Conservation (phyloP, 768 basidiomycete species). For the Pisolithus sp. region DNA sequence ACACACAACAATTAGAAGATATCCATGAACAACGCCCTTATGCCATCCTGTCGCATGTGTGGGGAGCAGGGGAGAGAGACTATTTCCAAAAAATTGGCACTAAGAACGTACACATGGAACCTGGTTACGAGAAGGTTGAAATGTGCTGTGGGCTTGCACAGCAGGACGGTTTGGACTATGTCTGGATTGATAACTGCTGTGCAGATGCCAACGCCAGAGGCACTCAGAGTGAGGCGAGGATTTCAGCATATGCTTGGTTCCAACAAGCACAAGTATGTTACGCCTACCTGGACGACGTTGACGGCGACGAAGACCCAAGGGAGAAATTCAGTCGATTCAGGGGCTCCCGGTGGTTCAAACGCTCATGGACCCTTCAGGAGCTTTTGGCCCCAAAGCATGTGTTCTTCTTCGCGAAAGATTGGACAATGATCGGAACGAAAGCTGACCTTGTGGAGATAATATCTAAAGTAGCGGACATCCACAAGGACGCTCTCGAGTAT, state of each 20-base stretch:
- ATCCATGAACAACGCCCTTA: not conserved
- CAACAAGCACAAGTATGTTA: slow-evolving; percentile 10
- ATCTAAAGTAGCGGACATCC: not conserved
- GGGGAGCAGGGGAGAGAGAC: slow-evolving; percentile 1
- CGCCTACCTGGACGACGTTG: slow-evolving; percentile 9
- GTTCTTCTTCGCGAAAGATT: slow-evolving; percentile 8
- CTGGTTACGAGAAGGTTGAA: slow-evolving; percentile 3
- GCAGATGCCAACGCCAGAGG: slow-evolving; percentile 11
- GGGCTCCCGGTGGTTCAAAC: slow-evolving; percentile 10
- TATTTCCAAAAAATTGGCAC: not conserved
- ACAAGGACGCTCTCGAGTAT: slow-evolving; percentile 1
- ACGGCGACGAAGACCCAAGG: not conserved
- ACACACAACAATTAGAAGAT: slow-evolving; percentile 1
- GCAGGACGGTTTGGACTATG: slow-evolving; percentile 5
- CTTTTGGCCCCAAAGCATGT: slow-evolving; percentile 12
- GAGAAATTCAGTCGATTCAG: not conserved
- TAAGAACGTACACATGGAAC: not conserved
- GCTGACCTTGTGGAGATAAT: not conserved
- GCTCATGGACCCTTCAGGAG: not conserved
- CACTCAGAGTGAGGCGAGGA: slow-evolving; percentile 7
- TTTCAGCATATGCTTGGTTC: slow-evolving; percentile 14
- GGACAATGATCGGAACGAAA: slow-evolving; percentile 10
- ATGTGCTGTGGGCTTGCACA: slow-evolving; percentile 1
- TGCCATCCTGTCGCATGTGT: slow-evolving; percentile 8
- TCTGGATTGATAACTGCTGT: slow-evolving; percentile 12